phyloP scores from a whole-genome alignment of 257 asterid genomes.

The Asclepias syriaca region DNA sequence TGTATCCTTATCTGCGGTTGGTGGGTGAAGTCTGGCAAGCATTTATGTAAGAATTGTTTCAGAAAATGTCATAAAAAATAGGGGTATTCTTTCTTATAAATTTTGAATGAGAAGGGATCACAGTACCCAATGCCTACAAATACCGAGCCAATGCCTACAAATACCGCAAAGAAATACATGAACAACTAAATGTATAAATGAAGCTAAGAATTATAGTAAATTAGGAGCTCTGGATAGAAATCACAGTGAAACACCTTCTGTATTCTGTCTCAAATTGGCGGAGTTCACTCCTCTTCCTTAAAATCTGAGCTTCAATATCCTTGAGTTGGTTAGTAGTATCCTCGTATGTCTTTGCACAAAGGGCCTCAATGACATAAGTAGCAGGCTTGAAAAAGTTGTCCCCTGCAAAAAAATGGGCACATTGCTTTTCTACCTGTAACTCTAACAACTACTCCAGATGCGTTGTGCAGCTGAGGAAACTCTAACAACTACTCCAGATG shows the following conservation, averaged over 20 bases:
- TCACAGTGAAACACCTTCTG: slow-evolving; percentile 46
- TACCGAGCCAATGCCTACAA: slow-evolving; percentile 92
- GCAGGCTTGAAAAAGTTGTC: slow-evolving; percentile 98
- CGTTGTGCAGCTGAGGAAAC: slow-evolving; percentile 95
- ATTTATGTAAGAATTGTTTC: no score
- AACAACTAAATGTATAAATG: neutral
- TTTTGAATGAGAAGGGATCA: no score
- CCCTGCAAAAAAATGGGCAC: slow-evolving; percentile 58
- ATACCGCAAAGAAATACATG: slow-evolving; percentile 8
- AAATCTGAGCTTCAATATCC: slow-evolving; percentile 88
- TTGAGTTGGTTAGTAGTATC: slow-evolving; percentile 78
- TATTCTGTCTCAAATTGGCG: slow-evolving; percentile 97
- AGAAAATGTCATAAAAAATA: no score
- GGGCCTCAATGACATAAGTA: slow-evolving; percentile 77
- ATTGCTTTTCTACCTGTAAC: no score
- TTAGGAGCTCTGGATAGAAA: neutral
- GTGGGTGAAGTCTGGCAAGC: no score
- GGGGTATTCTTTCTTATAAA: no score
- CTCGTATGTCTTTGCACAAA: slow-evolving; percentile 86
- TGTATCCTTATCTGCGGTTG: no score
- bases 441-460: slow-evolving; percentile 42
- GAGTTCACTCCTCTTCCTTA: slow-evolving; percentile 90
- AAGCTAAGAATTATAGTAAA: neutral
- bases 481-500: slow-evolving; percentile 83
- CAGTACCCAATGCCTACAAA: no score